Evolutionary conservation across 495 filamentous ascomycete genomes (phyloP), one percentile per base, ranked within the genome.

Genomic region (Lasiosphaeria miniovina): DNA sequence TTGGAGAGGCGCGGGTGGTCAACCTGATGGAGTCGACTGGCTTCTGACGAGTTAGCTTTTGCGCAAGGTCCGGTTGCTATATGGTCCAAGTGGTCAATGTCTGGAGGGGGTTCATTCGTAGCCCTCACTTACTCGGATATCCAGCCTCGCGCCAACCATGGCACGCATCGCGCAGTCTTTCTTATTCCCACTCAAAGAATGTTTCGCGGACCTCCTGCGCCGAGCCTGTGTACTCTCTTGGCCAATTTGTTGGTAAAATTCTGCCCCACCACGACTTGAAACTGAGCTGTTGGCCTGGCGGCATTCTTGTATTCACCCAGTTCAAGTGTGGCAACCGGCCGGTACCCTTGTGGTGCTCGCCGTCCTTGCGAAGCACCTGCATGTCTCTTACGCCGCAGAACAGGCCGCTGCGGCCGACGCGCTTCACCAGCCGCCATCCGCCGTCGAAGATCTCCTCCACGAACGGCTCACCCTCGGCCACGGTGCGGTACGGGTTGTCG

Each of bases 401-500:
- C 63, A 71, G 55, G n/a, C 65, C 71, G 36, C 61, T 71, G 31
- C 70, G 62, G 3, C 65, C 65, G 3, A 55, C 24, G 32, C 65
- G 65, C 33, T 60, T 59, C 7, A 64, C 65, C 4, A 69, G 14
- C 54, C 61, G 31, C 70, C 65, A 67, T 9, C 56, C 60, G 38
- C 64, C 62, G 41, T 67, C 73, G 85, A 79, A 89, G 10, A 82
- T 74, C 38, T 71, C 80, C 65, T 86, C 81, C 31, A 17, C 34
- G 4, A 86, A 79, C n/a, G 57, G 61, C 60, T 86, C 72, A 3
- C 84, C 85, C 51, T 75, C 74, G 36, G 75, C 61, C 55, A 88
- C 84, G 0, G 74, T 70, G 0, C 87, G 78, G 15, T 83, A 81
- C 48, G 84, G 78, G 61, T 88, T 87, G 31, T 75, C 70, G 4